Evolutionary conservation across 805 yeast species (phyloP).

Genomic region (Monosporozyma yasuniensis): DNA sequence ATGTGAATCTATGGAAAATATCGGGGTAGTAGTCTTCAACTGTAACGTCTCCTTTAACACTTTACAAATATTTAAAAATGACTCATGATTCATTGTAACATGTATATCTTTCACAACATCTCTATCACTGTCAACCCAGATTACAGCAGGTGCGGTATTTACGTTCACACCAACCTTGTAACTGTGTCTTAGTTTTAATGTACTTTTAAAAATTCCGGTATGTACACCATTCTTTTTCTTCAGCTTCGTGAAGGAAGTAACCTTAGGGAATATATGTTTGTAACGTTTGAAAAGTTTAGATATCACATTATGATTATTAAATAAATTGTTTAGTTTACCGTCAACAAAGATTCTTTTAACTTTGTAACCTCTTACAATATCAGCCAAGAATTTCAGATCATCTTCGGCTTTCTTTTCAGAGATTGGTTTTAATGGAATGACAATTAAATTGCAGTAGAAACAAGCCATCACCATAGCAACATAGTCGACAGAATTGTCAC

Average conservation of each 20-base stretch:
- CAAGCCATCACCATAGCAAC: constrained; percentile 81
- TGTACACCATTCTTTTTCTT: constrained; percentile 20
- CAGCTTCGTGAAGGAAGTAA: constrained; percentile 26
- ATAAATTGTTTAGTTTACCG: constrained; percentile 20
- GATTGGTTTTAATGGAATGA: constrained; percentile 68
- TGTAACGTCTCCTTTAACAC: constrained; percentile 89
- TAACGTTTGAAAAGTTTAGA: constrained; percentile 20
- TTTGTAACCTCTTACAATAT: constrained; percentile 60
- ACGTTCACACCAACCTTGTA: constrained; percentile 17
- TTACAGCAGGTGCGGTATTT: constrained; percentile 28
- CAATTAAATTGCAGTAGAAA: constrained; percentile 53
- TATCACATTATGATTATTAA: constrained; percentile 19
- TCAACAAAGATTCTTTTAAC: constrained; percentile 70
- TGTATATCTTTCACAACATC: constrained; percentile 22
- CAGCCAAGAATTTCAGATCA: constrained; percentile 59
- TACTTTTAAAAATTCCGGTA: constrained; percentile 14
- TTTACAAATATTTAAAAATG: constrained; percentile 71
- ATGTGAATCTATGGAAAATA: constrained; percentile 82
- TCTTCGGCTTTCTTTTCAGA: constrained; percentile 60
- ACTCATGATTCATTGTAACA: constrained; percentile 41
- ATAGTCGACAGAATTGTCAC: constrained; percentile 80
- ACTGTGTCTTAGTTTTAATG: constrained; percentile 13
- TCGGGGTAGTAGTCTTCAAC: constrained; percentile 57
- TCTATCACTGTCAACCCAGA: constrained; percentile 25
- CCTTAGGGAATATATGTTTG: constrained; percentile 22